Evolutionary conservation across 129 eudicot genomes (phyloP).

Genomic region (Lactuca sativa): DNA sequence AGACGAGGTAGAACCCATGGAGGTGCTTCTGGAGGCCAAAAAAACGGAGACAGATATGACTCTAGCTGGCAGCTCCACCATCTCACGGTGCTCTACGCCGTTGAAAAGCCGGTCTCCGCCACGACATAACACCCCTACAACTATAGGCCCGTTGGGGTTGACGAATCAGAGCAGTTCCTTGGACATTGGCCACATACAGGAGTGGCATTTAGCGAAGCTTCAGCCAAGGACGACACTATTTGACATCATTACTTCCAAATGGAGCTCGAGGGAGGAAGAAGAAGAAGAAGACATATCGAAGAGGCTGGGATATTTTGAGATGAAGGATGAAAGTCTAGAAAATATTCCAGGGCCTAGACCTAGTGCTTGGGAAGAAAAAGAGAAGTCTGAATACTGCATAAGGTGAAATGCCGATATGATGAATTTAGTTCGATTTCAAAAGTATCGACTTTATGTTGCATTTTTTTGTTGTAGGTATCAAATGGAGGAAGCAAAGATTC

Average conservation of each 20-base stretch:
- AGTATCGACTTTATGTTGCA: background rate
- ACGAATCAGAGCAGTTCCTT: constrained; percentile 27
- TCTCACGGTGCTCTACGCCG: constrained; percentile 79
- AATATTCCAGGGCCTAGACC: constrained; percentile 59
- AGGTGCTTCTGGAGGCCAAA: constrained; percentile 40
- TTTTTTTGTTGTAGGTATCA: constrained; percentile 54
- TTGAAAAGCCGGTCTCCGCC: constrained; percentile 62
- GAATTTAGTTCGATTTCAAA: background rate
- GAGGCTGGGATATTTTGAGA: constrained; percentile 77
- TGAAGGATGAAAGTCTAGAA: constrained; percentile 41
- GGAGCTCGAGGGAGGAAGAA: constrained; percentile 90
- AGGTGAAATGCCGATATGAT: constrained; percentile 39
- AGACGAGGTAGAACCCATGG: constrained; percentile 53
- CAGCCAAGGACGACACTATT: constrained; percentile 53
- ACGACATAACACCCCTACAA: constrained; percentile 81
- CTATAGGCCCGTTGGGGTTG: constrained; percentile 43
- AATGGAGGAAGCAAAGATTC: constrained; percentile 81
- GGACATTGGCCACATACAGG: constrained; percentile 52
- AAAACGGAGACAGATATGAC: constrained; percentile 92
- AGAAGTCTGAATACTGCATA: constrained; percentile 54
- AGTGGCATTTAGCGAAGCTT: constrained; percentile 69
- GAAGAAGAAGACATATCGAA: constrained; percentile 84
- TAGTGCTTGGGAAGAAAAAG: constrained; percentile 83
- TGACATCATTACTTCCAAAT: constrained; percentile 47
- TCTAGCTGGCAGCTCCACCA: constrained; percentile 67